Evolutionary conservation across 768 basidiomycete species (phyloP).

Genomic region (Pleurotus djamor): DNA sequence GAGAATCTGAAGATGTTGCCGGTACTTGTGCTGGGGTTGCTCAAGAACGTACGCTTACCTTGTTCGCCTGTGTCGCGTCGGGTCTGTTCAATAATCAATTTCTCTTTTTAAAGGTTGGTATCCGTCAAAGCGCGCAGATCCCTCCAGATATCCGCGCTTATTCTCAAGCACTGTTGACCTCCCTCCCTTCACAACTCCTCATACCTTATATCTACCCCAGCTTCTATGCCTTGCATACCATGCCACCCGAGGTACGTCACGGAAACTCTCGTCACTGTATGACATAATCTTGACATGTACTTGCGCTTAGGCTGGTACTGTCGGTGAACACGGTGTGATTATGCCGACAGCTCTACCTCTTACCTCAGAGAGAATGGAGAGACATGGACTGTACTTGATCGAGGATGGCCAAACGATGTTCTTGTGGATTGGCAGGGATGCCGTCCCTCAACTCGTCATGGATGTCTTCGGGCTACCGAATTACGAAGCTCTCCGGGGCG

Average conservation of each 20-base stretch:
- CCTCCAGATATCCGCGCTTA: constrained; percentile 96
- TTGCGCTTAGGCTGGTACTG: constrained; percentile 71
- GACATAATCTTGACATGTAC: neutral
- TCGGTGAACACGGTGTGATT: constrained; percentile 86
- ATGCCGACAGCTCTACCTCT: constrained; percentile 87
- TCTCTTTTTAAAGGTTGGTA: constrained; percentile 62
- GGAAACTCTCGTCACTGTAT: neutral
- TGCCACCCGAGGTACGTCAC: constrained; percentile 79
- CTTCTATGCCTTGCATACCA: constrained; percentile 96
- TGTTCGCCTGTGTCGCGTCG: neutral
- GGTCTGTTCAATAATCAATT: neutral
- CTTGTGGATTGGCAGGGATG: constrained; percentile 97
- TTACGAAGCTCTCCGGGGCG: constrained; percentile 88
- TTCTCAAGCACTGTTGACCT: constrained; percentile 88
- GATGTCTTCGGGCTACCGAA: constrained; percentile 92
- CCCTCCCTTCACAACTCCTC: constrained; percentile 86
- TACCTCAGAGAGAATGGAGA: constrained; percentile 92
- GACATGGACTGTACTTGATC: constrained; percentile 94
- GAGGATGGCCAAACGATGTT: constrained; percentile 98
- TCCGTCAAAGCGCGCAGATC: constrained; percentile 95
- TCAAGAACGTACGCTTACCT: constrained; percentile 79
- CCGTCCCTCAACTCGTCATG: constrained; percentile 91
- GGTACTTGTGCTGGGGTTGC: constrained; percentile 80
- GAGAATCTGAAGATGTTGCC: constrained; percentile 97
- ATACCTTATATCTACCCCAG: constrained; percentile 93